These are phyloP conservation scores for Xylaria arbuscula DNA, from an alignment of 2,329 filamentous ascomycete species.

Conservation along the genomic window DNA sequence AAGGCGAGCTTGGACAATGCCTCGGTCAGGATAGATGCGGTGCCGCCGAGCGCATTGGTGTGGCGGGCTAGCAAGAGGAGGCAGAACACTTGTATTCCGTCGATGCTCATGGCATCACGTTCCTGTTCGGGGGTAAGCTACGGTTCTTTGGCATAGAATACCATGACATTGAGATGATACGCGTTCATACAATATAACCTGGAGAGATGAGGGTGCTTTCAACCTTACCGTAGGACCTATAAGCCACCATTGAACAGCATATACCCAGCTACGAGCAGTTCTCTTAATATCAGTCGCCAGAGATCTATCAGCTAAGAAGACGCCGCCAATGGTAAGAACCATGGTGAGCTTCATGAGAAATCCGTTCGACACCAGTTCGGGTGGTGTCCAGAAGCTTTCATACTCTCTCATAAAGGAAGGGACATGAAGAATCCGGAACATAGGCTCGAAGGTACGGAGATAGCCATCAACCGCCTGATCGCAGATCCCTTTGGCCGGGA, in stretches of 20 bases:
- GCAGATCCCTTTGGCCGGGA: slow-evolving; percentile 38
- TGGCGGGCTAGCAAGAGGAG: slow-evolving; percentile 44
- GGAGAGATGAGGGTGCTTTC: neutral
- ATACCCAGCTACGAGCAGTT: slow-evolving; percentile 47
- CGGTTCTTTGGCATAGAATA: neutral
- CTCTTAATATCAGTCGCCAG: slow-evolving; percentile 38
- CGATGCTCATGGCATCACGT: slow-evolving; percentile 42
- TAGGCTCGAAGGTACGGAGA: slow-evolving; percentile 42
- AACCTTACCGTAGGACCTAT: slow-evolving; percentile 40
- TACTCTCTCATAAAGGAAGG: slow-evolving; percentile 43
- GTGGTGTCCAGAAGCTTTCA: slow-evolving; percentile 37
- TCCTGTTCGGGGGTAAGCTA: slow-evolving; percentile 33
- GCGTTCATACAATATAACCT: neutral
- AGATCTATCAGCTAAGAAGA: slow-evolving; percentile 40
- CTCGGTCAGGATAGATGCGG: slow-evolving; percentile 46
- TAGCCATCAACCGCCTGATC: slow-evolving; percentile 42
- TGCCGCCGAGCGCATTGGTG: slow-evolving; percentile 41
- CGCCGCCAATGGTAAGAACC: slow-evolving; percentile 43
- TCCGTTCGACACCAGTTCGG: neutral
- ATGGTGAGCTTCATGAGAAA: slow-evolving; percentile 45
- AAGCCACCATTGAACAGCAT: slow-evolving; percentile 48
- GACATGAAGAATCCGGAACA: slow-evolving; percentile 44
- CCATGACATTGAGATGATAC: neutral
- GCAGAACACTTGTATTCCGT: slow-evolving; percentile 46
- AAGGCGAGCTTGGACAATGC: slow-evolving; percentile 48